phyloP scores from a whole-genome alignment of 2,329 filamentous ascomycete genomes.

The Colletotrichum acutatum region DNA sequence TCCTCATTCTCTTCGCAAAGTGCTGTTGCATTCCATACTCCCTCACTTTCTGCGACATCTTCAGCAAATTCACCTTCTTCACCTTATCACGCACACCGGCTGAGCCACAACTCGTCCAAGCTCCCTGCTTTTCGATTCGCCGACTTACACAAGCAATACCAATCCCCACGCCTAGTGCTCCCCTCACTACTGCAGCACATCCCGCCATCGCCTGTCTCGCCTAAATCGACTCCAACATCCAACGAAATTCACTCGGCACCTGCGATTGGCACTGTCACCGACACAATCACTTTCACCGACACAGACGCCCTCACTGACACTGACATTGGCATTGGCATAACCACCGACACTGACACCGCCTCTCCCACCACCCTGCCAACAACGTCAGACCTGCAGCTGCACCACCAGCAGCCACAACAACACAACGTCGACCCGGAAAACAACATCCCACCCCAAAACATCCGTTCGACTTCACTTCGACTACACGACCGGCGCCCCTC shows the following conservation, averaged over 20 bases:
- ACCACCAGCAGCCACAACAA: conserved; percentile 23
- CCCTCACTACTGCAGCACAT: conserved; percentile 48
- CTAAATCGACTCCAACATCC: conserved; percentile 40
- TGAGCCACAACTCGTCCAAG: conserved; percentile 66
- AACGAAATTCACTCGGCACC: conserved; percentile 37
- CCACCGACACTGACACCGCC: conserved; percentile 8
- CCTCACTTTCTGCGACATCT: conserved; percentile 13
- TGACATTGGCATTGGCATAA: conserved; percentile 10
- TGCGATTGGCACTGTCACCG: background rate
- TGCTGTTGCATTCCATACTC: conserved; percentile 22
- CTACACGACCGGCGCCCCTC: conserved; percentile 27
- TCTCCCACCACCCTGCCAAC: conserved; percentile 17
- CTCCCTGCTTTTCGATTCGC: conserved; percentile 65
- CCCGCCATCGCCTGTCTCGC: conserved; percentile 54
- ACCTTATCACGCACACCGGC: conserved; percentile 58
- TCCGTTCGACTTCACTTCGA: conserved; percentile 17
- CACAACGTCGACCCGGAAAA: conserved; percentile 6
- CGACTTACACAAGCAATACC: conserved; percentile 56
- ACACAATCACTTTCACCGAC: background rate
- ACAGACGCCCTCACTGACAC: conserved; percentile 4
- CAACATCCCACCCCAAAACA: conserved; percentile 24
- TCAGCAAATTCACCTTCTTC: conserved; percentile 35
- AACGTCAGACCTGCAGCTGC: conserved; percentile 31
- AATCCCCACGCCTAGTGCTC: conserved; percentile 36
- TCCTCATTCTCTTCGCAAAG: conserved; percentile 27